Evolutionary conservation across 192 early-diverging fungal genomes (phyloP).

Genomic region (Entomortierella beljakovae): DNA sequence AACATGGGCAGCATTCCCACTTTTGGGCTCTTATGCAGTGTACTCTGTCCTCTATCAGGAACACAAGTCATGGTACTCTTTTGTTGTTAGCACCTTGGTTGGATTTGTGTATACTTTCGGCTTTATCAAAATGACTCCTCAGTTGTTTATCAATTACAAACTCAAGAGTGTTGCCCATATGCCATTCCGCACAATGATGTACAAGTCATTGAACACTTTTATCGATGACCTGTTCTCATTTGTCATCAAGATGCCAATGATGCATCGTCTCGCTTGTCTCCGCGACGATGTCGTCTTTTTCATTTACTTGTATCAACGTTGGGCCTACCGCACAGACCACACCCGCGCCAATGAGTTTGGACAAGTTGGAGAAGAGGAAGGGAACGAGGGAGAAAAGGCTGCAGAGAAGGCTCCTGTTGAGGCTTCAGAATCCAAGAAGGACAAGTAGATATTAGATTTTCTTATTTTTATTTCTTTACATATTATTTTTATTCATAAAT

Average conservation of each 20-base stretch:
- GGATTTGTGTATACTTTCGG: slow-evolving; percentile 94
- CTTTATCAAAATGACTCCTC: slow-evolving; percentile 86
- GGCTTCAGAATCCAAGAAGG: slow-evolving; percentile 46
- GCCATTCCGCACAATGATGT: slow-evolving; percentile 95
- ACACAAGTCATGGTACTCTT: slow-evolving; percentile 95
- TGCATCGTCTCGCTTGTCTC: slow-evolving; percentile 86
- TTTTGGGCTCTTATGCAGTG: slow-evolving; percentile 81
- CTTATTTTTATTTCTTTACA: neutral
- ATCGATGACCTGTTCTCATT: slow-evolving; percentile 94
- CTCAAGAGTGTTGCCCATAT: slow-evolving; percentile 89
- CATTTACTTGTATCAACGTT: slow-evolving; percentile 87
- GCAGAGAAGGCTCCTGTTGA: slow-evolving; percentile 12
- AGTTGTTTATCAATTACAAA: slow-evolving; percentile 94
- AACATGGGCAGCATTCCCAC: slow-evolving; percentile 79
- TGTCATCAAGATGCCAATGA: slow-evolving; percentile 93
- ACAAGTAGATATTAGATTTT: slow-evolving; percentile 46
- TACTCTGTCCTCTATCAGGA: slow-evolving; percentile 87
- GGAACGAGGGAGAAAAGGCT: slow-evolving; percentile 32
- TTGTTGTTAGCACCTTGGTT: slow-evolving; percentile 83
- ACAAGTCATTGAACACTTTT: slow-evolving; percentile 81
- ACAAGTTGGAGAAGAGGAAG: slow-evolving; percentile 66
- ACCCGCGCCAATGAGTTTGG: slow-evolving; percentile 92
- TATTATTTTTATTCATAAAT: neutral
- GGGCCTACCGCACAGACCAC: slow-evolving; percentile 85
- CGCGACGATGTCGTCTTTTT: slow-evolving; percentile 91